Conservation (phyloP, 352 stramenopile genomes). For the Globisporangium parvum region DNA sequence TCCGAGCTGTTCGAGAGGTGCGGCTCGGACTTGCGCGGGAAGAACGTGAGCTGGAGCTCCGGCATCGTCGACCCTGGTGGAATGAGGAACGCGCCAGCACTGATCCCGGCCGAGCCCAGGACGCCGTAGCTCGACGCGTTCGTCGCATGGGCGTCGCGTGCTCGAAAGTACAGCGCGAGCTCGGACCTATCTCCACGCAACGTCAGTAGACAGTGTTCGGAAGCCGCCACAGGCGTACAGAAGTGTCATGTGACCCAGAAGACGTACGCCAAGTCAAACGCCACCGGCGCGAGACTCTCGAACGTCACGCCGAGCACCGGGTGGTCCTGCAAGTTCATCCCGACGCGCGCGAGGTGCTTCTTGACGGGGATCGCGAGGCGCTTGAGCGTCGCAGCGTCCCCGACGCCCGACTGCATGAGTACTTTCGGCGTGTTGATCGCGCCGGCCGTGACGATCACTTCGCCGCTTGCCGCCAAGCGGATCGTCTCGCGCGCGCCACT, state of each 20-base stretch:
- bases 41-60: conserved; percentile 88
- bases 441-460: conserved; percentile 76
- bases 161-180: conserved; percentile 42
- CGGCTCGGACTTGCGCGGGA: conserved; percentile 77
- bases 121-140: conserved; percentile 43
- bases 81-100: conserved; percentile 66
- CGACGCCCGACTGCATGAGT: conserved; percentile 66
- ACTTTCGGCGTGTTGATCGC: conserved; percentile 87
- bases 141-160: conserved; percentile 15
- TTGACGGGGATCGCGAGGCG: conserved; percentile 41
- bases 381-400: conserved; percentile 33
- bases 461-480: conserved; percentile 28
- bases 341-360: conserved; percentile 69
- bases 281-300: conserved; percentile 20
- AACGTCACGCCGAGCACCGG: conserved; percentile 78
- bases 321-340: conserved; percentile 88
- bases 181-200: conserved; percentile 20
- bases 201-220: not conserved
- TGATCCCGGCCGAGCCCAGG: conserved; percentile 64
- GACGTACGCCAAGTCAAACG: conserved; percentile 42
- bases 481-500: conserved; percentile 35
- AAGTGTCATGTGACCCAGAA: too few relatives aligned
- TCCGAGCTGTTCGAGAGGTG: conserved; percentile 47
- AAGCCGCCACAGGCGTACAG: not conserved
- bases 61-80: conserved; percentile 58